A percentile compares a stretch with the other conserved stretches of the same genome.
phyloP scores from a whole-genome alignment of 176 grass and related monocot species.

The Cenchrus americanus region DNA sequence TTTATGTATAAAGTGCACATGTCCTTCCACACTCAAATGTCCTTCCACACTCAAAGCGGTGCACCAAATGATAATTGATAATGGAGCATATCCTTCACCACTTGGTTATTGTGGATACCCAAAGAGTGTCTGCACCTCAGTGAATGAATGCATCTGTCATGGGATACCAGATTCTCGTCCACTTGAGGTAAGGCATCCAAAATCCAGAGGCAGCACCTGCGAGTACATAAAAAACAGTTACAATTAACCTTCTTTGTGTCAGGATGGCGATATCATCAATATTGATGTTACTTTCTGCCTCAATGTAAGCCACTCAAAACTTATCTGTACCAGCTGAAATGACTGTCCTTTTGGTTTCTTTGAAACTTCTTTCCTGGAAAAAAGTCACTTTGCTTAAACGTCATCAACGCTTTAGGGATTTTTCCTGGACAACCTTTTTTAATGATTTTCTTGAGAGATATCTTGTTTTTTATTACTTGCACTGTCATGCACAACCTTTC shows the following conservation, averaged over 20 bases:
- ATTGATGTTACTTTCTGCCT: conserved; percentile 97
- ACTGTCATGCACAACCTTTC: not conserved
- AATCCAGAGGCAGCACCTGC: conserved; percentile 1
- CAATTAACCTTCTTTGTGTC: conserved; percentile 36
- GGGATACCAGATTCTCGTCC: conserved; percentile 92
- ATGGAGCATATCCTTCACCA: conserved; percentile 94
- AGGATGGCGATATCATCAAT: conserved; percentile 99
- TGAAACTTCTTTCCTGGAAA: not conserved
- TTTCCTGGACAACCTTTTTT: not conserved
- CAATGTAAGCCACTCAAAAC: conserved; percentile 64
- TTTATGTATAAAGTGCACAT: conserved; percentile 14
- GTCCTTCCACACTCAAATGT: conserved; percentile 2
- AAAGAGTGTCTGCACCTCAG: conserved; percentile 93
- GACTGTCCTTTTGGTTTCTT: conserved; percentile 15
- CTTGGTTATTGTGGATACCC: conserved; percentile 90
- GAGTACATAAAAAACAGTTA: conserved; percentile 25
- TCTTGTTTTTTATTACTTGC: conserved; percentile 22
- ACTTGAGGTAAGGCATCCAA: conserved; percentile 69
- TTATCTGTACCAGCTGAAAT: conserved; percentile 10
- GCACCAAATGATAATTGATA: conserved; percentile 91
- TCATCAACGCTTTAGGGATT: not conserved
- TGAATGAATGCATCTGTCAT: conserved; percentile 98
- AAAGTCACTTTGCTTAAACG: conserved; percentile 2
- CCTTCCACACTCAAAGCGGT: conserved; percentile 72
- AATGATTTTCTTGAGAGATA: conserved; percentile 10